Conservation (phyloP, 805 yeast genomes). For the Saccharomycopsis javanensis region DNA sequence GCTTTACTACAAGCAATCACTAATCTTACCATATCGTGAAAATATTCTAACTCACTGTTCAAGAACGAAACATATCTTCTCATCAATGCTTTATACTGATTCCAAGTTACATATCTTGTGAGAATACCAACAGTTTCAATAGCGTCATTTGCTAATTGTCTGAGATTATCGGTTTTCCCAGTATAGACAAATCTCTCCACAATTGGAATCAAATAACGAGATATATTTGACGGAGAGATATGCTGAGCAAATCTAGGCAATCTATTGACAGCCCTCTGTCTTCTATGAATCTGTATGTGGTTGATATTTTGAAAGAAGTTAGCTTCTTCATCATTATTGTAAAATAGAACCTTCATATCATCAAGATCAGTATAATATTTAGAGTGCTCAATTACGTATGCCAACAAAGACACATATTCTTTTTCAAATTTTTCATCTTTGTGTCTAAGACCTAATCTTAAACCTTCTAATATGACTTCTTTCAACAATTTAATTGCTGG, state of each 20-base stretch:
- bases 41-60: constrained; percentile 36
- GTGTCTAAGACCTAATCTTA: constrained; percentile 58
- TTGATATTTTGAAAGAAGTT: constrained; percentile 67
- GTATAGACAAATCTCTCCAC: constrained; percentile 69
- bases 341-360: constrained; percentile 57
- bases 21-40: constrained; percentile 51
- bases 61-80: constrained; percentile 52
- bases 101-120: constrained; percentile 55
- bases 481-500: constrained; percentile 36
- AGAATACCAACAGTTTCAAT: constrained; percentile 52
- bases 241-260: constrained; percentile 39
- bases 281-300: constrained; percentile 78
- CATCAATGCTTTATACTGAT: constrained; percentile 67
- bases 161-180: constrained; percentile 41
- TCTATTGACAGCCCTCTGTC: constrained; percentile 73
- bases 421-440: constrained; percentile 40
- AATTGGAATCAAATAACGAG: constrained; percentile 78
- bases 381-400: constrained; percentile 46
- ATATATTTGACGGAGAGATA: constrained; percentile 47
- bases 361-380: constrained; percentile 38
- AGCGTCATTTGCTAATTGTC: constrained; percentile 59
- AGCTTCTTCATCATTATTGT: constrained; percentile 69
- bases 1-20: constrained; percentile 42
- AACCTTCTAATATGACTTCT: constrained; percentile 48
- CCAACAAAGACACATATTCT: constrained; percentile 61